Evolutionary conservation across 139 green algal genomes (phyloP).

Genomic region (Bryopsis sp.): DNA sequence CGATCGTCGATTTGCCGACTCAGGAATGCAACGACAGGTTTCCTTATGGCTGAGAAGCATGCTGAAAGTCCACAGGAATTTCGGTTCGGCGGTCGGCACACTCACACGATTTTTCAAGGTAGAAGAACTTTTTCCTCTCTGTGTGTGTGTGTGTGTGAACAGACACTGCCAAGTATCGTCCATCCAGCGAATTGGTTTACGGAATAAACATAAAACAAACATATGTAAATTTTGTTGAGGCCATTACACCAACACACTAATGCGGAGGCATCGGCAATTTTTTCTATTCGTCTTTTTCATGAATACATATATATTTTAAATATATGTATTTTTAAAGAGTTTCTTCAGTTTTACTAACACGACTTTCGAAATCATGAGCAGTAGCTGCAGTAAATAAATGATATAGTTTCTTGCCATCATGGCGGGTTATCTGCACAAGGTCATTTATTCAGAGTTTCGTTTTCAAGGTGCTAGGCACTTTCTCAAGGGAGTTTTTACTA

Average conservation of each 20-base stretch:
- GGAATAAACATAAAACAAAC: no score
- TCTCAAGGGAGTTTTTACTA: background rate
- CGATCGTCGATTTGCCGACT: conserved; percentile 62
- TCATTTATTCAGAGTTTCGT: no score
- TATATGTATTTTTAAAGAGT: background rate
- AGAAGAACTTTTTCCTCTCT: background rate
- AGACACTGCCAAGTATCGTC: conserved; percentile 1
- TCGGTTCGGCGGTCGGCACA: conserved; percentile 49
- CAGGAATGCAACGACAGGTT: conserved; percentile 39
- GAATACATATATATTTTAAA: background rate
- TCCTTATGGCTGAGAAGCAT: conserved; percentile 64
- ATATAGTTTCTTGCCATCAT: background rate
- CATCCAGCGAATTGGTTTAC: background rate
- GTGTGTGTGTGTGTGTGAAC: background rate
- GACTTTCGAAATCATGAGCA: background rate
- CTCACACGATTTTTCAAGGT: conserved; percentile 78
- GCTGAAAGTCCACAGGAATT: conserved; percentile 42
- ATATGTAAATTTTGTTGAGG: background rate
- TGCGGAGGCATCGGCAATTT: background rate
- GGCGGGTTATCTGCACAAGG: background rate
- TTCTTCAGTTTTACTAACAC: background rate
- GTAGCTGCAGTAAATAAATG: background rate
- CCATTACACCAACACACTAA: background rate
- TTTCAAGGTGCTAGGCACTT: background rate
- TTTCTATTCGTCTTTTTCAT: background rate